Evolutionary conservation across 306 rosid genomes (phyloP), one percentile per base, ranked within the genome.

Genomic region (Cicer arietinum): DNA sequence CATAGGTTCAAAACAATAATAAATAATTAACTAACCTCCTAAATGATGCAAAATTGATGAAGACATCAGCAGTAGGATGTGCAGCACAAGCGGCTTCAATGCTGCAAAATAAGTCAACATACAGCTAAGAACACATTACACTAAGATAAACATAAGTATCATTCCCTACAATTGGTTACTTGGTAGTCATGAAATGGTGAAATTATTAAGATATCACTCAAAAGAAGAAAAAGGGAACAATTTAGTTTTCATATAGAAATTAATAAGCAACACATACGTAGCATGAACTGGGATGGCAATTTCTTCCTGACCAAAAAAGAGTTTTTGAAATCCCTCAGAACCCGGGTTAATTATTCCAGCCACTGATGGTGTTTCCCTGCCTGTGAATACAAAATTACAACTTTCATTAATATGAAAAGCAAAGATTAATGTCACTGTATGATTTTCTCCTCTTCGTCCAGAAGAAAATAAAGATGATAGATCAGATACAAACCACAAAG

Each of bases 281-380:
- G 99, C 84, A 82, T 95, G 99, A 82, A 95, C 99, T 35, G 99
- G 96, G 76, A 95, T 90, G 75, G 97, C 99, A 30, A 95, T 95
- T 79, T 95, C 99, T 84, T 95, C 96, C 82, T 92, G 99, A 79
- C 99, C 99, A 35, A 95, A 95, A 82, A 95, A 92, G 41, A 92
- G 97, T 82, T 95, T 95, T 84, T 95, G 99, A 71, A 95, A 95
- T 84, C 99, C 99, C 82, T 95, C 99, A 7, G 97, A 77, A 71
- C 99, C 99, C 10, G 97, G 99, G 63, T 89, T 95, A 75, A 95
- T 95, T 68, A 95, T 95, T 79, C 98, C 99, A 63, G 99, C 99
- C 79, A 95, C 98, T 14, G 99, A 92, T 57, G 99, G 99, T 20
- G 98, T 92, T 78, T 95, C 99, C 82, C 98, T 88, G 63, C 98